A percentile compares a stretch with the other conserved stretches of the same genome.
These are phyloP conservation scores for Silene noctiflora DNA, from an alignment of 179 eudicot genomes.

Conservation along the genomic window DNA sequence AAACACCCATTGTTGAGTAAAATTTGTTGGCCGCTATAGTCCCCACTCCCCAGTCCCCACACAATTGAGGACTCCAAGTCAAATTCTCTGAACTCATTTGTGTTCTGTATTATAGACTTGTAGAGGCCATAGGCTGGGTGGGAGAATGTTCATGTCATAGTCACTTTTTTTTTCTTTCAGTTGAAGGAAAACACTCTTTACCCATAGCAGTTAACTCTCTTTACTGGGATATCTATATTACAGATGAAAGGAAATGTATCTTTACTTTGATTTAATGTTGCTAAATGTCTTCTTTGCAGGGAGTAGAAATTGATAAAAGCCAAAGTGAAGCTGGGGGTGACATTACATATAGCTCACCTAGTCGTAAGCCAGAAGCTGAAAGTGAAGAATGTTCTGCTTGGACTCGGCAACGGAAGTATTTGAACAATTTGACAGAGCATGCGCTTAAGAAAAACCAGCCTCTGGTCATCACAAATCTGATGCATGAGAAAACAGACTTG, in stretches of 20 bases:
- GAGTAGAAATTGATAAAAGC: constrained; percentile 63
- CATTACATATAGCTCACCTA: constrained; percentile 30
- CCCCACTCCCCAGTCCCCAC: too few species aligned
- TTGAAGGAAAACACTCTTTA: background rate
- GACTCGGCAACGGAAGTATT: constrained; percentile 54
- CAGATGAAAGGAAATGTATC: background rate
- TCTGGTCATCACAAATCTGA: constrained; percentile 57
- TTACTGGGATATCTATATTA: background rate
- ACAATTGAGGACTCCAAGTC: background rate
- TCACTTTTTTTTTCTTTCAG: background rate
- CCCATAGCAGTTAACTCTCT: background rate
- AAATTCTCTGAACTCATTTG: background rate
- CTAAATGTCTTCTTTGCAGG: constrained; percentile 39
- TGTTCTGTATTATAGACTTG: background rate
- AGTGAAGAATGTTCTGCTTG: constrained; percentile 48
- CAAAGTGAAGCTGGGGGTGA: constrained; percentile 28
- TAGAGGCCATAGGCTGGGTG: background rate
- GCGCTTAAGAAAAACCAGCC: constrained; percentile 82
- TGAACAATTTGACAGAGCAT: constrained; percentile 61
- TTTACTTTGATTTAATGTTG: constrained; percentile 11
- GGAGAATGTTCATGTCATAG: background rate
- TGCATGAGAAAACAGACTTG: constrained; percentile 55
- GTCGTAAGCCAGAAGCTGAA: constrained; percentile 37
- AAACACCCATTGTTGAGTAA: background rate
- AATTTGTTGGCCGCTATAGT: background rate